These are phyloP conservation scores for Fusarium pseudoanthophilum DNA, from an alignment of 2,329 filamentous ascomycete genomes.

Conservation along the genomic window DNA sequence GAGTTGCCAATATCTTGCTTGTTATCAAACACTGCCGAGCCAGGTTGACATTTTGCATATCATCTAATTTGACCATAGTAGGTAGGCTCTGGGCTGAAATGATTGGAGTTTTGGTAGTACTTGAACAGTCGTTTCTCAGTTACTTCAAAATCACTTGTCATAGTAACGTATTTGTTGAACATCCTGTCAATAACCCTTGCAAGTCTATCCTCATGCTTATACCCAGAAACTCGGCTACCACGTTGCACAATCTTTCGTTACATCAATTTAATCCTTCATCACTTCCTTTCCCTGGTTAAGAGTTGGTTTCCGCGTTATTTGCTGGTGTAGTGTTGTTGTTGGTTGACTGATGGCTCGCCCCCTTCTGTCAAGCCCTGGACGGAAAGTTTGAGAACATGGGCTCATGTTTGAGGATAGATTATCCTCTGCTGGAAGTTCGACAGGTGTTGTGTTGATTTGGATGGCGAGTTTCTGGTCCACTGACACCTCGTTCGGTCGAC, in stretches of 20 bases:
- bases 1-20: neutral
- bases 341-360: neutral
- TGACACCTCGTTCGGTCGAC: neutral
- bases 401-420: neutral
- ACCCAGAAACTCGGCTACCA: neutral
- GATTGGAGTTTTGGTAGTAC: neutral
- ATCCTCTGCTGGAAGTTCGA: slow-evolving; percentile 16
- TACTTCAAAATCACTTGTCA: neutral
- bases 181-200: neutral
- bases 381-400: neutral
- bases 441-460: slow-evolving; percentile 17
- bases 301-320: neutral
- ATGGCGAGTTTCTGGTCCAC: neutral
- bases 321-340: neutral
- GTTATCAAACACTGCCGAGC: neutral
- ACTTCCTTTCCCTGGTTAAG: neutral
- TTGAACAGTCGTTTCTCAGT: neutral
- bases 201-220: neutral
- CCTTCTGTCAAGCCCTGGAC: neutral
- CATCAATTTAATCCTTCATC: neutral
- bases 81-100: neutral
- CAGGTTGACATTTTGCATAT: neutral
- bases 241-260: neutral
- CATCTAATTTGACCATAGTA: neutral
- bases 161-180: neutral